Base-by-base conservation (phyloP, 2,329 filamentous ascomycete genomes). In the Colletotrichum chrysophilum region DNA sequence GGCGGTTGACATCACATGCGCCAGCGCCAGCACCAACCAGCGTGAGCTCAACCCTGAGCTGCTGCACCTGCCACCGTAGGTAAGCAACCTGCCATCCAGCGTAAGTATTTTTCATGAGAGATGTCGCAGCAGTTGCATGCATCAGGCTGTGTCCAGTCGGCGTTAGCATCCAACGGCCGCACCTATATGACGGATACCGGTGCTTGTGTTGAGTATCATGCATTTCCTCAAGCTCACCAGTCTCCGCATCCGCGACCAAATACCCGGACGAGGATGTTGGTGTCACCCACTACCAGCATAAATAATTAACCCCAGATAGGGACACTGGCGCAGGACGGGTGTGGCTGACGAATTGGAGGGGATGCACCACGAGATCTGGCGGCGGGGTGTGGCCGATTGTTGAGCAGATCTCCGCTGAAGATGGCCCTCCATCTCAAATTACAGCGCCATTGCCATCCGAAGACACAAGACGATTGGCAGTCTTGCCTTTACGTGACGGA, bases 1-100 rank as follows among this genome's bases (percentile, higher is more conserved):
- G 56, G 70, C 32, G 70, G 34, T 61, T 67, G n/a, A 48, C 55
- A 38, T 69, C 70, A 73, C 70, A 58, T 48, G 48, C 66, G 48
- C 30, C 30, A 32, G 30, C 30, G 9, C 24, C 71, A 34, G 52
- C 32, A 32, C 52, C 65, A 32, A 36, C n/a, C 55, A 69, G 6
- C 18, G 28, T 24, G 5, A 55, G 55, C n/a, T 13, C 28, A 18
- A 26, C 16, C 28, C n/a, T 38, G 21, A 32, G 28, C 32, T 26
- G 43, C 43, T 43, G 26, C 67, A 52, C 43, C 43, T 52, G n/a
- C n/a, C 43, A 52, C n/a, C 5, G n/a, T 52, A 52, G 43, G 43
- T 21, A 52, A 52, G 43, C 43, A 3, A 13, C 43, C 13, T 52
- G n/a, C 43, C 43, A 21, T 52, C 43, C 43, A 21, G n/a, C 12